Base-by-base conservation (phyloP, 2,329 filamentous ascomycete genomes). In the Aureobasidium sp. region DNA sequence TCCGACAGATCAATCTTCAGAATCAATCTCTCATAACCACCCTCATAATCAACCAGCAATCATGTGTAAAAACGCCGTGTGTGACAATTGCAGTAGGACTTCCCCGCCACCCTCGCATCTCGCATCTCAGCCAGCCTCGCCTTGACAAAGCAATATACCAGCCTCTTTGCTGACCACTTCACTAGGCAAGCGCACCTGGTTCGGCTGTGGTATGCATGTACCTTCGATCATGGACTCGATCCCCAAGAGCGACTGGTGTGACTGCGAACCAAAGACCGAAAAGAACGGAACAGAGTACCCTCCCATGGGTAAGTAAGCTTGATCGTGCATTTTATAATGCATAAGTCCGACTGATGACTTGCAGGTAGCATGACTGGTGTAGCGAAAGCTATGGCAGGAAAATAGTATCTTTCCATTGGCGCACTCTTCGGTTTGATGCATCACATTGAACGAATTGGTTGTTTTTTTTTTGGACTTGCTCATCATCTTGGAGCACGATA, bases 21-120 rank as follows among this genome's bases (percentile, higher is more conserved):
- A 15, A 2, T 37, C 34, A 37, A 37, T 12, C 10, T 5, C 12
- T 26, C 34, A 26, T 9, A 12, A 23, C 5, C 20, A 27, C 1
- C 13, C 8, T 29, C 32, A 55, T 10, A 32, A 42, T 20, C 41
- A 12, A 57, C 26, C n/a, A 58, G n/a, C 41, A 59, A 46, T 29
- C n/a, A 89, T 89, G 87, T 89, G 87, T 73, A 86, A 80, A 74
- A 83, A 83, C 73, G 81, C 83, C 27, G 80, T 76, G 64, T 89
- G 87, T 74, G 75, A 76, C 65, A 82, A 77, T 57, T 89, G 87
- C 77, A 77, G 86, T 88, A 34, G 20, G 23, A 20, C 20, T 27
- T 27, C 34, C 7, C 52, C 60, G 29, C 46, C 52, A 50, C 34
- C 48, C 23, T 52, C 12, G 42, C 46, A 56, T n/a, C 50, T 55